Evolutionary conservation across 129 eudicot species (phyloP), one percentile per base, ranked within the genome.

Genomic region (Arctium lappa): DNA sequence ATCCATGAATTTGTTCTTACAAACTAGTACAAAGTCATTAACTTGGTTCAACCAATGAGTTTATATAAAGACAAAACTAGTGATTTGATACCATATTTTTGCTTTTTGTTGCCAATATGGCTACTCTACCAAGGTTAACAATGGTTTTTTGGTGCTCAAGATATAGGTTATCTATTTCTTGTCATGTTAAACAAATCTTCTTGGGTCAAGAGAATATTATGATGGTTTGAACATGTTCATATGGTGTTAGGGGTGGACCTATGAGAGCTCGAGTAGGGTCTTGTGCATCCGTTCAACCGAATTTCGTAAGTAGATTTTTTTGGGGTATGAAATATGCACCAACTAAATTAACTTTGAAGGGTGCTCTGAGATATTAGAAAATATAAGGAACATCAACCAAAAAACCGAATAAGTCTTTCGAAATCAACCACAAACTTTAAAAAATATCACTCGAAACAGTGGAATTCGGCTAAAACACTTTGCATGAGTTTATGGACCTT

Each of bases 1-100:
- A 22, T 63, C 70, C 12, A n/a, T 63, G 32, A 63, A 6, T 53
- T 63, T 63, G 70, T 63, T 27, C 70, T 63, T 63, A 63, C 71
- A 66, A 66, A 66, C 15, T 66, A 22, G 34, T 27, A 27, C 71
- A 32, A 70, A 70, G 39, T 70, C 16, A 27, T 13, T 39, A 75
- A 44, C 66, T 75, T 44, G 33, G 42, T 76, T 66, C 8, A 76
- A 15, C 48, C 70, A 76, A 32, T 29, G 70, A 76, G 5, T 56
- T 30, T 16, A 56, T 29, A n/a, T 53, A 31, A 53, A 76, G 18
- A 76, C 71, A 76, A 76, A 60, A 76, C 29, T 53, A 56, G 80
- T 56, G 48, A 50, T 76, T 76, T 76, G 80, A 76, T 56, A 27
- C 68, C 48, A 53, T 50, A 48, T 6, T 53, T 56, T 33, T 72